Evolutionary conservation across 1,284 basidiomycete species (phyloP).

Genomic region (Puccinia horiana): DNA sequence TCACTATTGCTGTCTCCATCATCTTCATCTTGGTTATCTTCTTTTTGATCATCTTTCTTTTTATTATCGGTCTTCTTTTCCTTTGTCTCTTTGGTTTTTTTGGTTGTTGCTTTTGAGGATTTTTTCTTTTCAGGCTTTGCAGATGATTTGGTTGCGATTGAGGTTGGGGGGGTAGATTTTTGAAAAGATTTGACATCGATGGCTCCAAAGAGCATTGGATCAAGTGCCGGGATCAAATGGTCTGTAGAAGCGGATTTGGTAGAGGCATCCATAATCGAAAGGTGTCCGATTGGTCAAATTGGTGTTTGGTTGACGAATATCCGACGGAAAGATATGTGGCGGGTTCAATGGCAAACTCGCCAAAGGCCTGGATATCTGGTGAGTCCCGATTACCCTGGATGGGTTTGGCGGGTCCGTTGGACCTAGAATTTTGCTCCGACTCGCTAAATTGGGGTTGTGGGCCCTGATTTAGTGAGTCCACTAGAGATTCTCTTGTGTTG

Average conservation of each 20-base stretch:
- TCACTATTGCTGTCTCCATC: neutral
- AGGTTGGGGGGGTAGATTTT: too few species aligned
- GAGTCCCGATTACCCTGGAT: neutral
- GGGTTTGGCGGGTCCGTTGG: neutral
- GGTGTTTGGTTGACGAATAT: too few species aligned
- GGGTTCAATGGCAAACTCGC: too few species aligned
- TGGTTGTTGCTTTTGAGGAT: neutral
- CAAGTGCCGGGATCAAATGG: too few species aligned
- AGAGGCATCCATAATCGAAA: too few species aligned
- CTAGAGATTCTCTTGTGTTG: neutral
- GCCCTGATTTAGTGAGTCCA: neutral
- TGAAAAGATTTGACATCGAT: too few species aligned
- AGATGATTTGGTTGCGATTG: too few species aligned
- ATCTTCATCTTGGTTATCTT: neutral
- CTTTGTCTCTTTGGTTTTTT: neutral
- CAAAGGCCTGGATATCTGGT: neutral
- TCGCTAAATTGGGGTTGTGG: neutral
- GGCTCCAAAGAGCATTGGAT: too few species aligned
- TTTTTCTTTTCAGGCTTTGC: neutral
- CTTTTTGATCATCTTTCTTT: neutral
- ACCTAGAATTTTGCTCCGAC: neutral
- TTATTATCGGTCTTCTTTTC: neutral
- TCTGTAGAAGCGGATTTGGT: too few species aligned
- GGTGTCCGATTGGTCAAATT: too few species aligned
- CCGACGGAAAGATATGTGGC: too few species aligned